phyloP scores from a whole-genome alignment of 2,329 filamentous ascomycete genomes.

The Colletotrichum caudatum region DNA sequence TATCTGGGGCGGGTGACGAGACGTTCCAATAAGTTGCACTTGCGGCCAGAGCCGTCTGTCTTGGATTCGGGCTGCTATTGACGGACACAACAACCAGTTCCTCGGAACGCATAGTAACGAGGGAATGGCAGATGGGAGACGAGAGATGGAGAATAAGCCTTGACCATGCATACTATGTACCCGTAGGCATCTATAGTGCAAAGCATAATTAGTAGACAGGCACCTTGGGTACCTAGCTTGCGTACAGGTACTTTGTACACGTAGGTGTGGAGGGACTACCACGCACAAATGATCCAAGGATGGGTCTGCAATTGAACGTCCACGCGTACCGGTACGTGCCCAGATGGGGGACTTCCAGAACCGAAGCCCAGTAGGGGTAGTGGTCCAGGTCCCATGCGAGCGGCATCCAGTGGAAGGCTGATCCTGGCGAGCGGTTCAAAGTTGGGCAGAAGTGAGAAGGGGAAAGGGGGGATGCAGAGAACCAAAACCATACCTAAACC shows the following conservation, averaged over 20 bases:
- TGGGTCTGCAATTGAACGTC: not conserved
- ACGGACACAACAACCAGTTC: not conserved
- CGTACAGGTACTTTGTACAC: too few species aligned
- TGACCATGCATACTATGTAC: not conserved
- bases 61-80: not conserved
- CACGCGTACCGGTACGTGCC: not conserved
- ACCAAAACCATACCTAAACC: not conserved
- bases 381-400: conserved; percentile 30
- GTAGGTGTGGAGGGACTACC: not conserved
- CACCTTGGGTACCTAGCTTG: too few species aligned
- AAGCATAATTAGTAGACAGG: too few species aligned
- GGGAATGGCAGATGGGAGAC: not conserved
- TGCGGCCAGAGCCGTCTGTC: conserved; percentile 4
- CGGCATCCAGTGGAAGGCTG: conserved; percentile 20
- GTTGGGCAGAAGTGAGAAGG: conserved; percentile 17
- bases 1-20: conserved; percentile 7
- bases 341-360: conserved; percentile 25
- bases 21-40: conserved; percentile 9
- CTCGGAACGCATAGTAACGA: conserved; percentile 6
- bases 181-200: not conserved
- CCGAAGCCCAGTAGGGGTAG: conserved; percentile 12
- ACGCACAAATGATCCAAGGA: conserved; percentile 12
- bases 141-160: not conserved
- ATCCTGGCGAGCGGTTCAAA: conserved; percentile 13
- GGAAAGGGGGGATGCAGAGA: conserved; percentile 4